Conservation (phyloP, 768 basidiomycete species). For the Lactarius pseudohatsudake region DNA sequence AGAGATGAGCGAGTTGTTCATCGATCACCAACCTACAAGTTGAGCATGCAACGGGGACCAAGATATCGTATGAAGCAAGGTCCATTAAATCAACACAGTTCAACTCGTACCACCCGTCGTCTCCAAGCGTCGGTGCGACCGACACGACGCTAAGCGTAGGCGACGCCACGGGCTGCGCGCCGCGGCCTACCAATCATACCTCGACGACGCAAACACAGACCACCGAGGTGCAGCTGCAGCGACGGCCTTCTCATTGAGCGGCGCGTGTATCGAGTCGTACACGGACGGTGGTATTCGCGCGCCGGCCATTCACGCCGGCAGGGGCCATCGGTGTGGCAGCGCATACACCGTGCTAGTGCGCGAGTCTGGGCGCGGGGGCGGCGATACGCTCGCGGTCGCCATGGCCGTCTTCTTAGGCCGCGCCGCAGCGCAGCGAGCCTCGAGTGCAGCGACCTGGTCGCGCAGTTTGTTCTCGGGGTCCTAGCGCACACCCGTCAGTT, state of each 20-base stretch:
- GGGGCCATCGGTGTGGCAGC: conserved; percentile 47
- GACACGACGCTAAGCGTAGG: too few relatives aligned
- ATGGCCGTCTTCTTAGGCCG: conserved; percentile 40
- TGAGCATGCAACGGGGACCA: too few relatives aligned
- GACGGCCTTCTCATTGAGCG: not conserved
- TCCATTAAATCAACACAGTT: too few relatives aligned
- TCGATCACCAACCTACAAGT: too few relatives aligned
- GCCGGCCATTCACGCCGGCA: conserved; percentile 38
- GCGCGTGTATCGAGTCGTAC: conserved; percentile 65
- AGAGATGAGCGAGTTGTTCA: too few relatives aligned
- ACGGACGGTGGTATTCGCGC: conserved; percentile 34
- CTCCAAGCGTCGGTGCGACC: too few relatives aligned
- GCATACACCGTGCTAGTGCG: conserved; percentile 65
- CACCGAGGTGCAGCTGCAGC: conserved; percentile 32
- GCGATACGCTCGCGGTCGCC: conserved; percentile 25
- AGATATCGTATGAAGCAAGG: too few relatives aligned
- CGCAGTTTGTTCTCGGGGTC: conserved; percentile 68
- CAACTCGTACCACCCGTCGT: too few relatives aligned
- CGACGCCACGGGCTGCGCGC: not conserved
- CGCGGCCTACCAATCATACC: conserved; percentile 29
- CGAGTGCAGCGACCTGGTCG: conserved; percentile 63
- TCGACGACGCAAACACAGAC: conserved; percentile 36
- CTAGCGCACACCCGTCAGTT: conserved; percentile 32
- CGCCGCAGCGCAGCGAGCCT: conserved; percentile 46
- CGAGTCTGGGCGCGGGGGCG: conserved; percentile 68